These are phyloP conservation scores for Melaleuca alternifolia DNA, from an alignment of 345 rosid genomes.

Conservation along the genomic window DNA sequence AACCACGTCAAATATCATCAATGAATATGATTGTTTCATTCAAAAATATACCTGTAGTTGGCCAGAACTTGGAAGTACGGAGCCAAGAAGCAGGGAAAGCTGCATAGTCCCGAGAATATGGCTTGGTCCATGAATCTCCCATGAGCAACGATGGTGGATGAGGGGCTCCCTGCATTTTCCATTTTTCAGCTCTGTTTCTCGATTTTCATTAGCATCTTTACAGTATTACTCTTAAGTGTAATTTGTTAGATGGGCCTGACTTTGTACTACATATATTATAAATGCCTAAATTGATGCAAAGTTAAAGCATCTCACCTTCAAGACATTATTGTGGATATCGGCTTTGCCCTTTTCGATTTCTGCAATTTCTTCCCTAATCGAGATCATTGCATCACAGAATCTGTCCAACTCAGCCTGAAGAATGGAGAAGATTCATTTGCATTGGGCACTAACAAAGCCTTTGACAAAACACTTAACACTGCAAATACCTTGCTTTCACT, in stretches of 20 bases:
- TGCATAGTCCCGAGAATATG: conserved; percentile 85
- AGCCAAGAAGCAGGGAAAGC: conserved; percentile 99
- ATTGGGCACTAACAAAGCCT: not conserved
- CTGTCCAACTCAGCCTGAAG: conserved; percentile 95
- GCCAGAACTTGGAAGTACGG: conserved; percentile 89
- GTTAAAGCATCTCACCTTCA: conserved; percentile 45
- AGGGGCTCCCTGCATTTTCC: conserved; percentile 77
- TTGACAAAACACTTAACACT: not conserved
- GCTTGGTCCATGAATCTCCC: conserved; percentile 93
- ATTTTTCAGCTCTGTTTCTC: not conserved
- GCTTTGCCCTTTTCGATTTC: conserved; percentile 94
- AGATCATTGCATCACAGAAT: conserved; percentile 92
- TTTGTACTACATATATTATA: not conserved
- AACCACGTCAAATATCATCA: not conserved
- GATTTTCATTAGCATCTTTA: not conserved
- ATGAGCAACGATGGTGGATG: conserved; percentile 97
- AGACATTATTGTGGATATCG: conserved; percentile 79
- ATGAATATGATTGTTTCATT: not conserved
- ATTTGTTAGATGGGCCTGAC: not conserved
- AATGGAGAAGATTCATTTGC: not conserved
- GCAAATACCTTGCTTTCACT: conserved; percentile 94
- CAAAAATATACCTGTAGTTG: conserved; percentile 44
- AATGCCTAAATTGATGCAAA: not conserved
- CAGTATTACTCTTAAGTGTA: not conserved
- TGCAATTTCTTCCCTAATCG: conserved; percentile 95